These are phyloP conservation scores for Aulographum hederae DNA, from an alignment of 2,329 filamentous ascomycete species.

Conservation along the genomic window DNA sequence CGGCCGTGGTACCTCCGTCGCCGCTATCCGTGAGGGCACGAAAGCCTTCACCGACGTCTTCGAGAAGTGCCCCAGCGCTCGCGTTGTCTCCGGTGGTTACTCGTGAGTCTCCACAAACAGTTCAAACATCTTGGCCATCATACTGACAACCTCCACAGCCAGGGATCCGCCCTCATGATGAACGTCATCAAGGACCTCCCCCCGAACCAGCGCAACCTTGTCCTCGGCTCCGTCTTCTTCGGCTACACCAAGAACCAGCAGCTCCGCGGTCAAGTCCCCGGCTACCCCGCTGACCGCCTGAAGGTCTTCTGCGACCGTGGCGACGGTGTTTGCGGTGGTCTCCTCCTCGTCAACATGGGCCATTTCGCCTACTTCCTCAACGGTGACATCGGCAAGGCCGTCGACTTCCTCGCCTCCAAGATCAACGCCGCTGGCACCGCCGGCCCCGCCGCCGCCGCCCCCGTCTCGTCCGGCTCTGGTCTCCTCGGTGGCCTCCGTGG, in stretches of 20 bases:
- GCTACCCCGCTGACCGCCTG: slow-evolving; percentile 22
- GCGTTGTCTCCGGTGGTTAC: slow-evolving; percentile 24
- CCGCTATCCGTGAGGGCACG: slow-evolving; percentile 23
- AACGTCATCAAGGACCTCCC: slow-evolving; percentile 14
- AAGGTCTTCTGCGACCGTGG: slow-evolving; percentile 15
- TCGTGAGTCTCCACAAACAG: slow-evolving; percentile 13
- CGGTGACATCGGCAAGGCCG: slow-evolving; percentile 1
- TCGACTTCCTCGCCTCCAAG: slow-evolving; percentile 2
- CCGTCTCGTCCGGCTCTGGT: no score
- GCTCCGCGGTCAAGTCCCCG: slow-evolving; percentile 20
- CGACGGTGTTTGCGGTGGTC: slow-evolving; percentile 2
- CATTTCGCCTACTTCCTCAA: slow-evolving; percentile 3
- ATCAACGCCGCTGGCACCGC: background rate
- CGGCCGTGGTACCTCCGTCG: slow-evolving; percentile 17
- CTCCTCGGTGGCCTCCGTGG: background rate
- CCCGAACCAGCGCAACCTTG: slow-evolving; percentile 10
- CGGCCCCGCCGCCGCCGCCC: background rate
- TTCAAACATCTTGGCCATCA: background rate
- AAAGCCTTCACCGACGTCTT: slow-evolving; percentile 21
- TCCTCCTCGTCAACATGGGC: slow-evolving; percentile 1
- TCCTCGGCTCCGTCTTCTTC: slow-evolving; percentile 24
- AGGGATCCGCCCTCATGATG: slow-evolving; percentile 17
- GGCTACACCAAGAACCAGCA: slow-evolving; percentile 26
- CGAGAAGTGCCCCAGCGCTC: slow-evolving; percentile 24
- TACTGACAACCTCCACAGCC: slow-evolving; percentile 13